Conservation (phyloP, 305 asterid species). For the Fraxinus platypoda region DNA sequence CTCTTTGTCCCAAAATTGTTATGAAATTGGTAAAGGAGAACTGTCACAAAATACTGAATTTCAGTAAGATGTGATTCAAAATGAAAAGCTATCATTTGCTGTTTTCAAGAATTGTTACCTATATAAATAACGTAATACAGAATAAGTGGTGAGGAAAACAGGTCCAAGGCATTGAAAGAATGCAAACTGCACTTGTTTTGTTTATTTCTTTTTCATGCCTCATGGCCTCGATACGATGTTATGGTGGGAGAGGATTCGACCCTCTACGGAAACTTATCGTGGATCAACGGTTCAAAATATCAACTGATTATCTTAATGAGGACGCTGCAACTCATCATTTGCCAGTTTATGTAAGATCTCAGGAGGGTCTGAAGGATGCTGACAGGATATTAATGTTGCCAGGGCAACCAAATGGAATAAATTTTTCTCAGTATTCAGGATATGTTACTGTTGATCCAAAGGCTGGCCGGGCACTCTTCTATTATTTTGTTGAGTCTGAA, state of each 20-base stretch:
- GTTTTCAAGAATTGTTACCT: too few relatives aligned
- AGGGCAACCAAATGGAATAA: too few relatives aligned
- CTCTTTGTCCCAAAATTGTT: too few relatives aligned
- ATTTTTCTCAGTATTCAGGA: too few relatives aligned
- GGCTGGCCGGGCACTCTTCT: too few relatives aligned
- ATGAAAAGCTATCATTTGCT: too few relatives aligned
- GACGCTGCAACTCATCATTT: not conserved
- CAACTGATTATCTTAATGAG: not conserved
- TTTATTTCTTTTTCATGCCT: not conserved
- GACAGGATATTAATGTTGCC: not conserved
- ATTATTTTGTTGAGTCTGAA: too few relatives aligned
- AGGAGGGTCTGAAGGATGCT: not conserved
- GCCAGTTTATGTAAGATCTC: not conserved
- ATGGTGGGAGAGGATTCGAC: not conserved
- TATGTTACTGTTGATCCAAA: too few relatives aligned
- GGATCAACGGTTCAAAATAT: not conserved
- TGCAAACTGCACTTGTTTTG: not conserved
- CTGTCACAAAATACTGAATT: too few relatives aligned
- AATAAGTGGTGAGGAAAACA: not conserved
- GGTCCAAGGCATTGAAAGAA: not conserved
- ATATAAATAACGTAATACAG: not conserved
- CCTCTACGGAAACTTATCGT: not conserved
- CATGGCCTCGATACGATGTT: not conserved
- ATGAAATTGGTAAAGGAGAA: too few relatives aligned
- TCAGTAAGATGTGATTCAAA: too few relatives aligned